These are phyloP conservation scores for Suillus clintonianus DNA, from an alignment of 768 basidiomycete genomes.

Conservation along the genomic window DNA sequence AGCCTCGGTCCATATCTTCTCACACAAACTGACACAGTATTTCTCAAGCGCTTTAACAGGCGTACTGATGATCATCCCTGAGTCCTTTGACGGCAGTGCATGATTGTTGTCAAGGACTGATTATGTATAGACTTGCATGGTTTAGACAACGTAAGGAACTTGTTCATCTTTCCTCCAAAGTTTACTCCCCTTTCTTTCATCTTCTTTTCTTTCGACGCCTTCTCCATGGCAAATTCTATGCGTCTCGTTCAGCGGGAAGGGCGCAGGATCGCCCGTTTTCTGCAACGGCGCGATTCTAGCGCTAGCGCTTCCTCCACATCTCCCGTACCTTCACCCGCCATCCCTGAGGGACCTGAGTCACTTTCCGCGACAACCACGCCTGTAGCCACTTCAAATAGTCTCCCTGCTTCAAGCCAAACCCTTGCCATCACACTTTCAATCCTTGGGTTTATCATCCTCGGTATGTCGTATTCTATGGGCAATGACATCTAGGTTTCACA, in stretches of 20 bases:
- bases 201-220: background rate
- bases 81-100: background rate
- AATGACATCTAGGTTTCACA: background rate
- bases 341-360: constrained; percentile 10
- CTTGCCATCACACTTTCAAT: constrained; percentile 16
- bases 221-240: background rate
- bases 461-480: constrained; percentile 16
- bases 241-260: background rate
- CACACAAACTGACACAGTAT: background rate
- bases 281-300: background rate
- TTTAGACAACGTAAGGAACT: background rate
- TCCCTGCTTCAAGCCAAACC: background rate
- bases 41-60: background rate
- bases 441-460: constrained; percentile 23
- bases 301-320: background rate
- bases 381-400: constrained; percentile 8
- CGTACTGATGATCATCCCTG: background rate
- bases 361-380: constrained; percentile 8
- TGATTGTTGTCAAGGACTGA: constrained; percentile 1
- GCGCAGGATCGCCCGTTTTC: background rate
- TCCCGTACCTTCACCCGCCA: constrained; percentile 6
- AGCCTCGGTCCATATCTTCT: background rate
- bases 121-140: background rate
- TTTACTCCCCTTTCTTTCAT: background rate
- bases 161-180: background rate